These are phyloP conservation scores for Lachancea kluyveri DNA, from an alignment of 805 yeast genomes.

Conservation along the genomic window DNA sequence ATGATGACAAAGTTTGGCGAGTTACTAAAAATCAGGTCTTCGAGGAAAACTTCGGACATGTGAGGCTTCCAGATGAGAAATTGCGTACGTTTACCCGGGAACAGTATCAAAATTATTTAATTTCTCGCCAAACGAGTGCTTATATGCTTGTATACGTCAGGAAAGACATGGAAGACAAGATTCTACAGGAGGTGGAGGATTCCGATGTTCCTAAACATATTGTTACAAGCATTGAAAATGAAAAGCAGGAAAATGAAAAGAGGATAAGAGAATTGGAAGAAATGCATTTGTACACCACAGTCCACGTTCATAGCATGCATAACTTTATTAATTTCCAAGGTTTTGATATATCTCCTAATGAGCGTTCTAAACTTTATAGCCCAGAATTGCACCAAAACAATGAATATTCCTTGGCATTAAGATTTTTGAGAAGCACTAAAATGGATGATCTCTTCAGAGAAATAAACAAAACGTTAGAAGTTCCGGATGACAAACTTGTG, in stretches of 20 bases:
- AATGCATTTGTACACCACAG: constrained; percentile 53
- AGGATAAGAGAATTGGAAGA: constrained; percentile 63
- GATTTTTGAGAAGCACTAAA: constrained; percentile 51
- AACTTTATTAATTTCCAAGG: constrained; percentile 61
- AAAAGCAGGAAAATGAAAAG: constrained; percentile 48
- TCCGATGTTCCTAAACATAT: constrained; percentile 64
- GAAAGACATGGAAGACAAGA: constrained; percentile 46
- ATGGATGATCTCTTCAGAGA: constrained; percentile 43
- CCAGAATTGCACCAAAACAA: constrained; percentile 42
- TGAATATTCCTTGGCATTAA: constrained; percentile 42
- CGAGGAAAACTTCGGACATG: constrained; percentile 88
- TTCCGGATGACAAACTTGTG: constrained; percentile 33
- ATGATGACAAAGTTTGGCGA: constrained; percentile 89
- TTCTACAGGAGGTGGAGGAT: constrained; percentile 53
- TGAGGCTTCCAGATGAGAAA: constrained; percentile 44
- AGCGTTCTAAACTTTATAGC: constrained; percentile 38
- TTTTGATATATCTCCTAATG: constrained; percentile 71
- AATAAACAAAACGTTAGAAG: constrained; percentile 41
- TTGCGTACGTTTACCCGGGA: constrained; percentile 46
- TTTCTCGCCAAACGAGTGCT: constrained; percentile 86
- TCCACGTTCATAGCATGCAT: constrained; percentile 48
- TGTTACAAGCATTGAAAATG: constrained; percentile 56
- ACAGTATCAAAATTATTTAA: constrained; percentile 56
- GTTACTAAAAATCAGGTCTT: constrained; percentile 82
- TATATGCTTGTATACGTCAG: constrained; percentile 94